These are phyloP conservation scores for Tricholoma sp. DNA, from an alignment of 768 basidiomycete species.

Conservation along the genomic window DNA sequence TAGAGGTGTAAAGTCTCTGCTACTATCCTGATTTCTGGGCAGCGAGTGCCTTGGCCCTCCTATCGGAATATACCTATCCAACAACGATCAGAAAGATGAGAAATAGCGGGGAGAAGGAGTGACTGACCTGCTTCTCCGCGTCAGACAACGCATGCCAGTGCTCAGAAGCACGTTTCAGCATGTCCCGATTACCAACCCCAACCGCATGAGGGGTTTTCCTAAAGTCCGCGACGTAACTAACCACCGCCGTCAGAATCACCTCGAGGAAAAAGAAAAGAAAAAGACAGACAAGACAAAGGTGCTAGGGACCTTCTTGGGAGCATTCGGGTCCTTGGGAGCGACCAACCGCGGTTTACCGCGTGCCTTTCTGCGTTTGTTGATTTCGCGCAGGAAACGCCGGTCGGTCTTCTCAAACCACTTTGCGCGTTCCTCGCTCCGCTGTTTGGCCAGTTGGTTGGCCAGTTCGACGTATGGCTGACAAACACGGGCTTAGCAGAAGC, in stretches of 20 bases:
- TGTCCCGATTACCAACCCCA: neutral
- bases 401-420: slow-evolving; percentile 23
- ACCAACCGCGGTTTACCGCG: slow-evolving; percentile 19
- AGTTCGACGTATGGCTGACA: slow-evolving; percentile 19
- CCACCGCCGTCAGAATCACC: too few relatives aligned
- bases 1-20: too few relatives aligned
- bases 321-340: neutral
- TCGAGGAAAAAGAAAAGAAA: neutral
- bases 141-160: neutral
- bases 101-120: neutral
- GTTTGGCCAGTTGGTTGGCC: slow-evolving; percentile 8
- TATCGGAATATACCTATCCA: neutral
- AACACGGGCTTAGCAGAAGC: neutral
- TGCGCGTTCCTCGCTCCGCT: slow-evolving; percentile 16
- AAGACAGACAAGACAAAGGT: neutral
- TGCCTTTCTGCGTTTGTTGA: slow-evolving; percentile 27
- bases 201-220: neutral
- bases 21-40: too few relatives aligned
- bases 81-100: neutral
- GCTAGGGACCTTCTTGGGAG: neutral
- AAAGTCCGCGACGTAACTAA: neutral
- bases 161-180: neutral
- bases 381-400: slow-evolving; percentile 14
- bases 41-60: too few relatives aligned
- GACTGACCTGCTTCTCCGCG: neutral